phyloP scores from a whole-genome alignment of 2,329 filamentous ascomycete genomes.

The Cytospora schulzeri region DNA sequence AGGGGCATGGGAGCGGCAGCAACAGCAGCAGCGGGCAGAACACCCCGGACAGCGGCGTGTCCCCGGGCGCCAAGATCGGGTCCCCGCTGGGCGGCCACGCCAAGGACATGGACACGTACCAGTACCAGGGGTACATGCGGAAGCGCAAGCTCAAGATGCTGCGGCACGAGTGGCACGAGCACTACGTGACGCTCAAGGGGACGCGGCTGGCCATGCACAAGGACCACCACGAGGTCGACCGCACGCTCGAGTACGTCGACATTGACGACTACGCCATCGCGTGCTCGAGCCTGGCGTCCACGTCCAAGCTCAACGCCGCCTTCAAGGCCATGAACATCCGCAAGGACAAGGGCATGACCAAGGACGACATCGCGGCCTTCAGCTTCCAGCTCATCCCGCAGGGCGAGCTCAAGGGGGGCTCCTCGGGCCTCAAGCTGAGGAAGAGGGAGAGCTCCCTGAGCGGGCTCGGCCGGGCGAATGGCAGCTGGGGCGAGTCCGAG shows the following conservation, averaged over 20 bases:
- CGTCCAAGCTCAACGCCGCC: constrained; percentile 80
- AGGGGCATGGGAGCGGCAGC: constrained; percentile 22
- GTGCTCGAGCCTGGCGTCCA: constrained; percentile 74
- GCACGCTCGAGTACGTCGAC: constrained; percentile 77
- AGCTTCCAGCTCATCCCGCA: constrained; percentile 84
- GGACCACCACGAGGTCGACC: constrained; percentile 52
- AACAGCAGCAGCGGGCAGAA: constrained; percentile 30
- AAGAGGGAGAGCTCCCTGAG: constrained; percentile 55
- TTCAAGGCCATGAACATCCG: constrained; percentile 77
- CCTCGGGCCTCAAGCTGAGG: constrained; percentile 48
- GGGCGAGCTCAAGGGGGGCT: constrained; percentile 51
- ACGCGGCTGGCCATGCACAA: constrained; percentile 77
- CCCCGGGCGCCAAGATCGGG: constrained; percentile 37
- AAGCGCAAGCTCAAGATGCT: constrained; percentile 89
- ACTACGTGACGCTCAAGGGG: constrained; percentile 83
- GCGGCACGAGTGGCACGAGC: constrained; percentile 90
- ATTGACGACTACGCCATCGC: constrained; percentile 88
- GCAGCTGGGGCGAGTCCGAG: constrained; percentile 27
- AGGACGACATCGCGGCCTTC: constrained; percentile 67
- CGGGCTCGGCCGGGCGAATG: constrained; percentile 23
- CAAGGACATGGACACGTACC: constrained; percentile 54
- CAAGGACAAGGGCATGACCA: constrained; percentile 51
- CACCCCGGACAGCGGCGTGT: constrained; percentile 34
- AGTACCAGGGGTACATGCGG: constrained; percentile 87
- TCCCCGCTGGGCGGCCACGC: constrained; percentile 26